Evolutionary conservation across 139 green algal genomes (phyloP).

Genomic region (Micromonas pusilla): DNA sequence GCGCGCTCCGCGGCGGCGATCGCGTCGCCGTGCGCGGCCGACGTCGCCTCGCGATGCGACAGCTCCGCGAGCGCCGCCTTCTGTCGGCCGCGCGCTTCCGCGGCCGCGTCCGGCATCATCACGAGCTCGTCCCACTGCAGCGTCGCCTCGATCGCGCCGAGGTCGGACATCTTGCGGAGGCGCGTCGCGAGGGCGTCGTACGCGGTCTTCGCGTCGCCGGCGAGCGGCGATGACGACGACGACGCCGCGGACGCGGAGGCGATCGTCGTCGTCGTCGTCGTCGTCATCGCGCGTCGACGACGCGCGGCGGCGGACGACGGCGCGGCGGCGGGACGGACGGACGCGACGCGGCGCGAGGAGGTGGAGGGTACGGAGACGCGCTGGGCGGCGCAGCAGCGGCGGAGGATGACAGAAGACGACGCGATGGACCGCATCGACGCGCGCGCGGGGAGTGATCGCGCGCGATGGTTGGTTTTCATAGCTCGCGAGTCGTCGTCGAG

Average conservation of each 20-base stretch:
- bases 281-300: too few species aligned
- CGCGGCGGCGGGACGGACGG: too few species aligned
- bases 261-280: not conserved
- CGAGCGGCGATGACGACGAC: not conserved
- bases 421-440: too few species aligned
- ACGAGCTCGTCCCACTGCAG: constrained; percentile 71
- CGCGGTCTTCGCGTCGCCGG: not conserved
- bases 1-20: not conserved
- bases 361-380: too few species aligned
- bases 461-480: too few species aligned
- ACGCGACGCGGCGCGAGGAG: too few species aligned
- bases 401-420: too few species aligned
- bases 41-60: constrained; percentile 58
- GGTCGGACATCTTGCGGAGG: constrained; percentile 55
- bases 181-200: not conserved
- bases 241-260: too few species aligned
- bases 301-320: too few species aligned
- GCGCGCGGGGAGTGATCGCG: too few species aligned
- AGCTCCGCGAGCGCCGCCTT: constrained; percentile 72
- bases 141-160: constrained; percentile 57
- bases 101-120: constrained; percentile 58
- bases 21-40: not conserved
- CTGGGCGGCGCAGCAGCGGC: too few species aligned
- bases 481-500: too few species aligned
- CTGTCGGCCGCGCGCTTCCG: constrained; percentile 45